phyloP scores from a whole-genome alignment of 139 green algal species.

The Trebouxia sp. region DNA sequence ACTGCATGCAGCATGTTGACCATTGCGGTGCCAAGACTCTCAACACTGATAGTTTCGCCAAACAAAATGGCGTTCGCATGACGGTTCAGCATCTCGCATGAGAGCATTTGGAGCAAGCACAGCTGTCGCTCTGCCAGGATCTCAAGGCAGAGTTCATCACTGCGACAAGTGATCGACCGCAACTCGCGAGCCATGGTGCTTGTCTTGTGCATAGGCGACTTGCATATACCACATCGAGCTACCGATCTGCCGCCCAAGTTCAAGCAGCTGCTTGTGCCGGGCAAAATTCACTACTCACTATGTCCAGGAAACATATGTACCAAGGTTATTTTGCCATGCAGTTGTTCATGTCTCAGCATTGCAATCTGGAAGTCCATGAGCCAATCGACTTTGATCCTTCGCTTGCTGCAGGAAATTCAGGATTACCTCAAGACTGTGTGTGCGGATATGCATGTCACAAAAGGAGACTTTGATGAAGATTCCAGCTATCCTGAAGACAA shows the following conservation, averaged over 20 bases:
- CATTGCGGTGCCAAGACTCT: too few relatives aligned
- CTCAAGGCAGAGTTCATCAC: neutral
- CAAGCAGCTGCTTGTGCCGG: conserved; percentile 89
- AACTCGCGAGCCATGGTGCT: conserved; percentile 81
- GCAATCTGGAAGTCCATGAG: too few relatives aligned
- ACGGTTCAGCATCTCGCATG: too few relatives aligned
- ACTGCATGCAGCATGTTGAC: too few relatives aligned
- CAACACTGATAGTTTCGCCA: too few relatives aligned
- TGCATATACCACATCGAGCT: conserved; percentile 88
- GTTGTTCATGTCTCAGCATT: neutral
- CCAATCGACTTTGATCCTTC: too few relatives aligned
- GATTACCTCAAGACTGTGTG: conserved; percentile 88
- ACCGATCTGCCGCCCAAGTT: conserved; percentile 89
- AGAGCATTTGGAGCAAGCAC: neutral
- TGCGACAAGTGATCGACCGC: neutral
- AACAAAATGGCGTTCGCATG: too few relatives aligned
- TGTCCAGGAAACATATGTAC: conserved; percentile 90
- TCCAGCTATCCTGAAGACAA: conserved; percentile 67
- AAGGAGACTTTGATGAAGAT: conserved; percentile 92
- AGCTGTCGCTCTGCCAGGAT: neutral
- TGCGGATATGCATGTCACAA: conserved; percentile 70
- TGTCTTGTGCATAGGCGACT: conserved; percentile 89
- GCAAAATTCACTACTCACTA: conserved; percentile 92
- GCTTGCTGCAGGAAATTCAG: conserved; percentile 64
- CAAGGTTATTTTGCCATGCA: conserved; percentile 48